Evolutionary conservation across 257 asterid species (phyloP), one percentile per base, ranked within the genome.

Genomic region (Solanum chiquidenum): DNA sequence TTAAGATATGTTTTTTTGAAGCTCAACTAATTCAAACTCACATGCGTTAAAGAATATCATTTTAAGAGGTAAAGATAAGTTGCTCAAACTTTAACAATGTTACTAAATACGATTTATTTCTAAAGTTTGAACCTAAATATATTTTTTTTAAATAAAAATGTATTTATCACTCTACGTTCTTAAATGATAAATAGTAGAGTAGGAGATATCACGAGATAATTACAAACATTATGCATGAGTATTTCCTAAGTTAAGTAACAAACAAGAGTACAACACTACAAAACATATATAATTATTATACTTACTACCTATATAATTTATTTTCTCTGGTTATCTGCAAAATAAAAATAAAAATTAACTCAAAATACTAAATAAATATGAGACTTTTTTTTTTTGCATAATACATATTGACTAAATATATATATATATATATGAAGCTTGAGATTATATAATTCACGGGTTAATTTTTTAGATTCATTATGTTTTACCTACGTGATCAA

Each of bases 91-190:
- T 55, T 55, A 20, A 55, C 5, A 3, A 55, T 20, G 2, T 20
- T 55, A 6, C n/a, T 55, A 20, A 55, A 55, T 11, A 55, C 64
- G 25, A 55, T 55, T 55, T 55, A 55, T 7, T 7, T 18, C 25
- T 55, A 55, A 55, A 55, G 10, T 55, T 55, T 20, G 2, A 55
- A 55, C 3, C 10, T 18, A 1, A 55, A 6, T 52, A 16, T 5
- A 16, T 12, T 46, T 1, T 16, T 18, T 0, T 0, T 5, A 52
- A 20, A 20, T 16, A 0, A 20, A 55, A 55, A 18, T 6, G 0
- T 55, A 55, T 55, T 55, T 55, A 55, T 55, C 25, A 55, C 64
- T 55, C 9, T 7, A 18, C 4, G 9, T n/a, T 62, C 14, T 55
- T 55, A 23, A 68, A 27, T 68, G 9, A 27, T 12, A 6, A 27